A percentile compares a stretch with the other conserved stretches of the same genome.
Evolutionary conservation across 495 filamentous ascomycete genomes (phyloP).

Genomic region (Haplographium delicatum): DNA sequence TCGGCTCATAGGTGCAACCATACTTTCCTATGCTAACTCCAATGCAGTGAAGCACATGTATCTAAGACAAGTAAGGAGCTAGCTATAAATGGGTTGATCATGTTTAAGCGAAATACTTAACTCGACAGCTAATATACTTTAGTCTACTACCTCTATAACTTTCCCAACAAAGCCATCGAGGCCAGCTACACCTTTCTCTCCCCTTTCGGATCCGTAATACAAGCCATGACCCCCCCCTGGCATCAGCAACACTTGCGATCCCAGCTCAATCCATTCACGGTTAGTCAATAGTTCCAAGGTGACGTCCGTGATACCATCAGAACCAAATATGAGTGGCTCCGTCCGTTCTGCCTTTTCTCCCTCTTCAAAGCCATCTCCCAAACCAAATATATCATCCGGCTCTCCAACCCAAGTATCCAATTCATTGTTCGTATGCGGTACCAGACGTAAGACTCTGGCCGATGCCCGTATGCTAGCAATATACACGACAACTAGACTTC

Average conservation of each 20-base stretch:
- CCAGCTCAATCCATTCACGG: conserved; percentile 82
- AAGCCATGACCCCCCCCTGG: conserved; percentile 51
- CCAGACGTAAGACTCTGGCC: conserved; percentile 8
- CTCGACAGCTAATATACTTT: too few species aligned
- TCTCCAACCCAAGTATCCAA: conserved; percentile 30
- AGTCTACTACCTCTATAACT: conserved; percentile 52
- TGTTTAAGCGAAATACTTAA: too few species aligned
- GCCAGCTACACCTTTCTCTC: conserved; percentile 52
- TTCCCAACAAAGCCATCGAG: conserved; percentile 62
- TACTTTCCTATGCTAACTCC: too few species aligned
- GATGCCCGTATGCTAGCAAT: conserved; percentile 31
- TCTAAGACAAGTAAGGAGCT: too few species aligned
- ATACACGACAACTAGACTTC: conserved; percentile 70
- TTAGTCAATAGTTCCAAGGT: conserved; percentile 69
- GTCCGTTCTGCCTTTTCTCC: conserved; percentile 33
- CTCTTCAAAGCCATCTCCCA: conserved; percentile 50
- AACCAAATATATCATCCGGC: conserved; percentile 57
- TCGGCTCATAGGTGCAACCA: too few species aligned
- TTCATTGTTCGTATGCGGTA: conserved; percentile 3
- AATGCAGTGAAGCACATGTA: too few species aligned
- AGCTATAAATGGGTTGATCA: too few species aligned
- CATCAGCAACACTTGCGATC: conserved; percentile 72
- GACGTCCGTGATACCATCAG: conserved; percentile 52
- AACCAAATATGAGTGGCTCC: conserved; percentile 24
- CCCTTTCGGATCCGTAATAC: conserved; percentile 42